Conservation (phyloP, 2,329 filamentous ascomycete species). For the Claviceps capensis region DNA sequence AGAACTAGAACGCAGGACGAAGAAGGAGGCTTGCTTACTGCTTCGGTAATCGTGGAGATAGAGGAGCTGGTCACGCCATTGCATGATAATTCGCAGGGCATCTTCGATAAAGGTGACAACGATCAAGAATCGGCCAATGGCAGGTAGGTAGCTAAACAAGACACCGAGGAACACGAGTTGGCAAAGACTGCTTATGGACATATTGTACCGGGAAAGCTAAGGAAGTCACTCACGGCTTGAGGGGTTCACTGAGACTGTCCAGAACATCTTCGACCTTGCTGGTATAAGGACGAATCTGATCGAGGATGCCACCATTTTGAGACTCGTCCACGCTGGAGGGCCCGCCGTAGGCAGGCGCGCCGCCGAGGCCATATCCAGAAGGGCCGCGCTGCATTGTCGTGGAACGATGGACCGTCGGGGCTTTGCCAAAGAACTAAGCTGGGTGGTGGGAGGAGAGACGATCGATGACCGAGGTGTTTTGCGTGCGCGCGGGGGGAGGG, state of each 20-base stretch:
- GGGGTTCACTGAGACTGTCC: slow-evolving; percentile 73
- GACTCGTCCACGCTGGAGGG: slow-evolving; percentile 39
- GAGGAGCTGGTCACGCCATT: slow-evolving; percentile 89
- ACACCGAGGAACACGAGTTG: slow-evolving; percentile 7
- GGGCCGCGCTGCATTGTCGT: slow-evolving; percentile 40
- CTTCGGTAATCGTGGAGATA: slow-evolving; percentile 88
- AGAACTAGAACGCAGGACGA: neutral
- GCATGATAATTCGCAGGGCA: slow-evolving; percentile 86
- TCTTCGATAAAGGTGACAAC: slow-evolving; percentile 98
- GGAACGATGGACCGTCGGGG: neutral
- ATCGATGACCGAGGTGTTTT: neutral
- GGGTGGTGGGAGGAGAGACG: neutral
- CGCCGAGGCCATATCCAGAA: slow-evolving; percentile 72
- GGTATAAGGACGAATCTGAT: slow-evolving; percentile 83
- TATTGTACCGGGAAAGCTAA: neutral
- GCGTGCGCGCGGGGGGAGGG: no score
- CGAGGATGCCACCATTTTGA: slow-evolving; percentile 48
- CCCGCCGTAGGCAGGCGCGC: slow-evolving; percentile 54
- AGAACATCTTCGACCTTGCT: slow-evolving; percentile 96
- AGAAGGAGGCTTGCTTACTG: slow-evolving; percentile 47
- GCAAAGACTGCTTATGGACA: slow-evolving; percentile 3
- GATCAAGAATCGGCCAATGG: slow-evolving; percentile 92
- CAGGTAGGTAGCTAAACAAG: slow-evolving; percentile 67
- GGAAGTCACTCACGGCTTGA: slow-evolving; percentile 62
- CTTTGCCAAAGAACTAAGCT: neutral